These are phyloP conservation scores for Barnettozyma siamensis DNA, from an alignment of 805 yeast species.

Conservation along the genomic window DNA sequence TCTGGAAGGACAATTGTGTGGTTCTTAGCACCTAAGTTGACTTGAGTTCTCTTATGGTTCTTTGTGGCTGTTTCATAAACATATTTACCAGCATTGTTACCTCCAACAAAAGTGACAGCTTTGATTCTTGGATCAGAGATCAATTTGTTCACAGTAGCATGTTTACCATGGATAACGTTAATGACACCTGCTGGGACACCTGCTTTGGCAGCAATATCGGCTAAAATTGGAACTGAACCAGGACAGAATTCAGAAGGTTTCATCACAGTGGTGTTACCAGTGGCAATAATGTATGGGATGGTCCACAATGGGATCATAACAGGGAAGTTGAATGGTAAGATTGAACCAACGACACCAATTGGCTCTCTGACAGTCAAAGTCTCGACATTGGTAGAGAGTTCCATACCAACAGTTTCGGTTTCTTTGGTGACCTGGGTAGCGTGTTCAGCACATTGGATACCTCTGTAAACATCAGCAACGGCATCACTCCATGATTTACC, in stretches of 20 bases:
- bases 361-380: slow-evolving; percentile 68
- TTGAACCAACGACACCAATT: slow-evolving; percentile 70
- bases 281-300: slow-evolving; percentile 51
- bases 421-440: slow-evolving; percentile 63
- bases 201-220: slow-evolving; percentile 65
- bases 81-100: slow-evolving; percentile 73
- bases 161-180: slow-evolving; percentile 69
- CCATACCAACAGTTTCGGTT: slow-evolving; percentile 55
- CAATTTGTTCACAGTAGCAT: slow-evolving; percentile 64
- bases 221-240: slow-evolving; percentile 72
- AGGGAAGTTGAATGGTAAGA: slow-evolving; percentile 79
- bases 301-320: slow-evolving; percentile 71
- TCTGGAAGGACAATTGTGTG: slow-evolving; percentile 71
- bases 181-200: slow-evolving; percentile 73
- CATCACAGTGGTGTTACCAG: slow-evolving; percentile 69
- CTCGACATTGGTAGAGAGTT: slow-evolving; percentile 69
- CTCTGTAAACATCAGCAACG: slow-evolving; percentile 68
- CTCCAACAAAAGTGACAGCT: slow-evolving; percentile 76
- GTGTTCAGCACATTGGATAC: slow-evolving; percentile 76
- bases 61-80: slow-evolving; percentile 61
- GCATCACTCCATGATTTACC: slow-evolving; percentile 77
- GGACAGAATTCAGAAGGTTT: slow-evolving; percentile 75
- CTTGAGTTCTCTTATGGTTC: slow-evolving; percentile 70
- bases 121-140: slow-evolving; percentile 68
- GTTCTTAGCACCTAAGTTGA: slow-evolving; percentile 76